A percentile compares a stretch with the other conserved stretches of the same genome.
Evolutionary conservation across 345 rosid species (phyloP).

Genomic region (Pistacia vera): DNA sequence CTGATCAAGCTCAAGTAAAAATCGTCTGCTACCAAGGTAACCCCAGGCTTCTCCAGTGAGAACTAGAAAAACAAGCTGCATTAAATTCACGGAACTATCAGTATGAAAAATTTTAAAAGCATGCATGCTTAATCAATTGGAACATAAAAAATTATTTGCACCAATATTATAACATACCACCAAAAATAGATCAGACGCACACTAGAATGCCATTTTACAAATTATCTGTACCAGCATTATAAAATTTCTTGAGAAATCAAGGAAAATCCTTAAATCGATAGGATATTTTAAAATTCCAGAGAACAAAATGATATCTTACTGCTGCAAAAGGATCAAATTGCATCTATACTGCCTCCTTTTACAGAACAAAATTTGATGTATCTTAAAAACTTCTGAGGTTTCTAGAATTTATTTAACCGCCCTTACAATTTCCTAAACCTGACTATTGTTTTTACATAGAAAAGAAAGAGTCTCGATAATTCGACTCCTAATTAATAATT

Average conservation of each 20-base stretch:
- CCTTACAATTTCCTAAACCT: neutral
- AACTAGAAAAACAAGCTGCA: constrained; percentile 94
- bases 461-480: too few relatives aligned
- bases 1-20: constrained; percentile 84
- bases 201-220: neutral
- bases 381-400: too few relatives aligned
- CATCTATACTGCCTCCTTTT: neutral
- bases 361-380: neutral
- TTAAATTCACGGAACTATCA: constrained; percentile 32
- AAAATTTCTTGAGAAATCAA: too few relatives aligned
- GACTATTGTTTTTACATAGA: too few relatives aligned
- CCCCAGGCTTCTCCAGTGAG: constrained; percentile 99
- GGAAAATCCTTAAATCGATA: too few relatives aligned
- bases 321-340: too few relatives aligned
- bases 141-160: constrained; percentile 10
- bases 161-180: neutral
- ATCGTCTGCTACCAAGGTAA: constrained; percentile 98
- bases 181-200: constrained; percentile 9
- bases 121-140: neutral
- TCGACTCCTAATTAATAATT: too few relatives aligned
- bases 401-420: neutral
- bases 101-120: neutral
- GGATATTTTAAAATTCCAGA: too few relatives aligned
- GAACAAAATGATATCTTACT: too few relatives aligned
- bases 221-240: too few relatives aligned